Evolutionary conservation across 495 filamentous ascomycete genomes (phyloP).

Genomic region (Hyaloscypha variabilis): DNA sequence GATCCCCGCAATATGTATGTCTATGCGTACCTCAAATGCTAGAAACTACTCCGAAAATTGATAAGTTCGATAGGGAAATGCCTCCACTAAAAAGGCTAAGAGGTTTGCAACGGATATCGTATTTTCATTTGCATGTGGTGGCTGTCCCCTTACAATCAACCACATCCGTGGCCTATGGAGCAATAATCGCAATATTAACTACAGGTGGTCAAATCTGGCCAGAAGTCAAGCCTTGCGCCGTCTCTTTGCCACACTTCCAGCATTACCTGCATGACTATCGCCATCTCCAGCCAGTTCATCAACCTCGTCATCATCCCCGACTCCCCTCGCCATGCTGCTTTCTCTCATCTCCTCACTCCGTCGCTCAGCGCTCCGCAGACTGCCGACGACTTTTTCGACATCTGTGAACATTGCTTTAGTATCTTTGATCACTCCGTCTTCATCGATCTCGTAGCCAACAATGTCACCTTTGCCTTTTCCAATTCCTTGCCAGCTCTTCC

Average conservation of each 20-base stretch:
- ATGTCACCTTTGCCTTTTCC: constrained; percentile 36
- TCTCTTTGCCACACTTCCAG: constrained; percentile 20
- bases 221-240: constrained; percentile 21
- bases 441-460: constrained; percentile 38
- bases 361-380: constrained; percentile 63
- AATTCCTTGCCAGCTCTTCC: constrained; percentile 52
- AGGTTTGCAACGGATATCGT: neutral
- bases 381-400: constrained; percentile 62
- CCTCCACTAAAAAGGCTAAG: neutral
- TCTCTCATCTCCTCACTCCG: constrained; percentile 27
- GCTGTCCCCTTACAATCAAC: neutral
- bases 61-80: neutral
- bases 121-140: neutral
- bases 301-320: constrained; percentile 20
- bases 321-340: constrained; percentile 20
- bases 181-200: neutral
- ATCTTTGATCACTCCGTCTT: constrained; percentile 71
- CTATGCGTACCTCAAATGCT: too few relatives aligned
- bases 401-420: constrained; percentile 81
- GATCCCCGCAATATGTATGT: too few relatives aligned
- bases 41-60: too few relatives aligned
- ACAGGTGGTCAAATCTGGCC: neutral
- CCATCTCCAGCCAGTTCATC: constrained; percentile 26
- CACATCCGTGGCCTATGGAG: neutral
- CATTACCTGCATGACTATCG: constrained; percentile 9